Evolutionary conservation across 2,329 filamentous ascomycete species (phyloP).

Genomic region (Colletotrichum lentis): DNA sequence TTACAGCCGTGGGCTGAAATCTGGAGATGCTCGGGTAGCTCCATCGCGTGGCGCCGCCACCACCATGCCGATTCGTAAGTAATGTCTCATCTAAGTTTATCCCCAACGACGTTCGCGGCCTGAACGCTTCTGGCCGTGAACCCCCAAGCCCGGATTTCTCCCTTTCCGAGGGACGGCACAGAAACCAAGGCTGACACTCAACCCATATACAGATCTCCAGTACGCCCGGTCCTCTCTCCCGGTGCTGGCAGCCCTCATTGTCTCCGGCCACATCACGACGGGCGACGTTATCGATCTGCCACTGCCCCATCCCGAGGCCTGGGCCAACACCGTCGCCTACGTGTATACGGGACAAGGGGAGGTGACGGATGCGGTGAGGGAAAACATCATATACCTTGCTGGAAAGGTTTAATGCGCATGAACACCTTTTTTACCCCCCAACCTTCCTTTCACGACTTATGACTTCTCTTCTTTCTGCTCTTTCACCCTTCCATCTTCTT

Average conservation of each 20-base stretch:
- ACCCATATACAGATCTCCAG: conserved; percentile 52
- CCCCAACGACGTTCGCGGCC: conserved; percentile 30
- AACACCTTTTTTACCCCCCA: conserved; percentile 19
- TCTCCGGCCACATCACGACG: conserved; percentile 59
- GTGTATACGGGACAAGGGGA: conserved; percentile 62
- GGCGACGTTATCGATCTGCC: conserved; percentile 66
- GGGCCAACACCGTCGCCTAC: conserved; percentile 63
- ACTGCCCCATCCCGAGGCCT: conserved; percentile 63
- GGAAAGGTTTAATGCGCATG: conserved; percentile 53
- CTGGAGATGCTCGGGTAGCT: conserved; percentile 33
- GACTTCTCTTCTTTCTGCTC: conserved; percentile 14
- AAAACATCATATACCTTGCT: conserved; percentile 65
- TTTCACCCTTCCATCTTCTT: conserved; percentile 13
- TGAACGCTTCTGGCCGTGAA: conserved; percentile 20
- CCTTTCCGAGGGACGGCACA: conserved; percentile 12
- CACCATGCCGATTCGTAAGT: conserved; percentile 59
- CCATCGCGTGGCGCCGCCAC: conserved; percentile 45
- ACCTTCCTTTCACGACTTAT: conserved; percentile 27
- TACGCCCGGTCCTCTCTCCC: conserved; percentile 61
- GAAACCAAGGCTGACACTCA: conserved; percentile 18
- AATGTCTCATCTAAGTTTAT: conserved; percentile 26
- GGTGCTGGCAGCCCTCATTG: conserved; percentile 62
- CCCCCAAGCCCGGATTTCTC: conserved; percentile 1
- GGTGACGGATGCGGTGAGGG: conserved; percentile 55
- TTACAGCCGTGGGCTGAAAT: conserved; percentile 34